phyloP scores from a whole-genome alignment of 148 eudicot species.

The Cornus kousa region DNA sequence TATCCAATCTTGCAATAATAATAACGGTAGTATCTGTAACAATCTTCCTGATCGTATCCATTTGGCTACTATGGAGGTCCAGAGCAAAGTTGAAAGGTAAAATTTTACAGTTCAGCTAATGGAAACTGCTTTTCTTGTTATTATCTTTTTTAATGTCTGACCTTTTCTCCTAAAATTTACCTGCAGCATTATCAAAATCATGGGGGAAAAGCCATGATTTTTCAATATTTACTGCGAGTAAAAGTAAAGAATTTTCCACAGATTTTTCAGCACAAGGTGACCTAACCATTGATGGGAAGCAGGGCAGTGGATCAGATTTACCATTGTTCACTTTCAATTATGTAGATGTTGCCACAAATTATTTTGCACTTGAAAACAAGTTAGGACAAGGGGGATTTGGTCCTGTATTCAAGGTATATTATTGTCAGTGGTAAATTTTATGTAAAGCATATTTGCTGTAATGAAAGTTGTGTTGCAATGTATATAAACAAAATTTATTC shows the following conservation, averaged over 20 bases:
- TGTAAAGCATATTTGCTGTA: not conserved
- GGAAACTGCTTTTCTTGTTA: too few relatives aligned
- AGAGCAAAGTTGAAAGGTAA: slow-evolving; percentile 5
- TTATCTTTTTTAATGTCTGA: not conserved
- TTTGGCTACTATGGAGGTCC: slow-evolving; percentile 9
- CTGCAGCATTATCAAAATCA: not conserved
- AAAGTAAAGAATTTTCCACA: not conserved
- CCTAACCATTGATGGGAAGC: not conserved
- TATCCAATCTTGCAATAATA: slow-evolving; percentile 3
- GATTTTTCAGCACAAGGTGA: not conserved
- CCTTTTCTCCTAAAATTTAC: not conserved
- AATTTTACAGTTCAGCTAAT: not conserved
- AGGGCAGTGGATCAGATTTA: slow-evolving; percentile 18
- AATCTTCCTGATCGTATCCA: not conserved
- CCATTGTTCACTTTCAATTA: slow-evolving; percentile 27
- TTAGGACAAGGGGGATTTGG: slow-evolving; percentile 62
- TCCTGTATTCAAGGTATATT: slow-evolving; percentile 19
- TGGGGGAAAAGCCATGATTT: not conserved
- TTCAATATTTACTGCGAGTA: not conserved
- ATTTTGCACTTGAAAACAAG: slow-evolving; percentile 34
- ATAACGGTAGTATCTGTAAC: not conserved
- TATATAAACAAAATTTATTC: not conserved
- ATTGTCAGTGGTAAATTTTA: not conserved
- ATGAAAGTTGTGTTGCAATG: too few relatives aligned
- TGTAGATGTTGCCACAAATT: slow-evolving; percentile 34